Evolutionary conservation across 768 basidiomycete genomes (phyloP).

Genomic region (Piloderma croceum): DNA sequence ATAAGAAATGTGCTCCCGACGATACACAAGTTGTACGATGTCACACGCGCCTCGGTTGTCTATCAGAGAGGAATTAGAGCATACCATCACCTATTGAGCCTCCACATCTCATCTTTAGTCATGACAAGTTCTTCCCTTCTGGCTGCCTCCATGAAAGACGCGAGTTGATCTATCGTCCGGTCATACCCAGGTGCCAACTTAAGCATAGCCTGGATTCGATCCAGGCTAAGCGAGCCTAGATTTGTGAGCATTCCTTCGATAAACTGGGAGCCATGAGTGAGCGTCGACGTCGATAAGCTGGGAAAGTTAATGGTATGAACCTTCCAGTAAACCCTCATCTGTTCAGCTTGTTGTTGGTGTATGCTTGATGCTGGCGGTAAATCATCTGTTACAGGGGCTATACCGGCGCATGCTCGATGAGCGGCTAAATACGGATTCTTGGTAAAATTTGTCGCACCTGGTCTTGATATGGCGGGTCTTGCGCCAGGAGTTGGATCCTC

Average conservation of each 20-base stretch:
- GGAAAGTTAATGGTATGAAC: slow-evolving; percentile 32
- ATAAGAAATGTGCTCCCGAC: too few species aligned
- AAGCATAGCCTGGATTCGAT: slow-evolving; percentile 87
- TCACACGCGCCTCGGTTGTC: too few species aligned
- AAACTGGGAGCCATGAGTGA: slow-evolving; percentile 43
- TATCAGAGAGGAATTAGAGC: too few species aligned
- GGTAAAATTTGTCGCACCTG: too few species aligned
- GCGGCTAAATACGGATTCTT: too few species aligned
- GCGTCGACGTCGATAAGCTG: slow-evolving; percentile 2
- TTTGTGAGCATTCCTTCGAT: slow-evolving; percentile 92
- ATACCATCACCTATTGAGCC: slow-evolving; percentile 25
- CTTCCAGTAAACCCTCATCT: slow-evolving; percentile 89
- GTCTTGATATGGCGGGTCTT: too few species aligned
- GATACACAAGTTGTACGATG: too few species aligned
- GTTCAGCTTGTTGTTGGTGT: slow-evolving; percentile 76
- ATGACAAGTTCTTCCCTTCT: slow-evolving; percentile 70
- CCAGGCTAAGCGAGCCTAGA: slow-evolving; percentile 65
- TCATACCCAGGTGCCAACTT: slow-evolving; percentile 81
- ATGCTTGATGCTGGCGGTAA: slow-evolving; percentile 46
- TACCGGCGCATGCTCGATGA: too few species aligned
- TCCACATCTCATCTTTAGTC: slow-evolving; percentile 70
- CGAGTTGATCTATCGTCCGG: slow-evolving; percentile 72
- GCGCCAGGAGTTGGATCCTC: slow-evolving; percentile 37
- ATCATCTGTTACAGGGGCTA: slow-evolving; percentile 35
- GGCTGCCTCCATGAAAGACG: slow-evolving; percentile 74